These are phyloP conservation scores for Fusarium subglutinans DNA, from an alignment of 2,329 filamentous ascomycete genomes.

Conservation along the genomic window DNA sequence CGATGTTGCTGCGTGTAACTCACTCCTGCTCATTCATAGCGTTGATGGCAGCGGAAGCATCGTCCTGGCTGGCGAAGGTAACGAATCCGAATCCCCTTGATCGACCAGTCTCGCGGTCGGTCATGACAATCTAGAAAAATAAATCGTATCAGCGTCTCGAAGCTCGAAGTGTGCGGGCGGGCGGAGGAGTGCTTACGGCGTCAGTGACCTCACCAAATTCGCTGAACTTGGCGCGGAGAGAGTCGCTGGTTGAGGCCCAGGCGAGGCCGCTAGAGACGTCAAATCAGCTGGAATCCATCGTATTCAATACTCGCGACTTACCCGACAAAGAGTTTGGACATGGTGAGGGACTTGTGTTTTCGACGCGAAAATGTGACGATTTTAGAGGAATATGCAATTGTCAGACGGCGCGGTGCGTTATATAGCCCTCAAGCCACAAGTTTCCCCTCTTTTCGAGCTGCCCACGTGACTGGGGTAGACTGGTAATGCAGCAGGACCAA, in stretches of 20 bases:
- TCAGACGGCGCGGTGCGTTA: not conserved
- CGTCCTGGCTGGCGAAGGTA: not conserved
- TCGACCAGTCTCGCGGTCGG: not conserved
- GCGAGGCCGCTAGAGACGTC: not conserved
- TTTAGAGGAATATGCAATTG: not conserved
- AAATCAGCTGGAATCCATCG: not conserved
- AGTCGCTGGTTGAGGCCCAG: not conserved
- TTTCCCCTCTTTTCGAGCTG: not conserved
- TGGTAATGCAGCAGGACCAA: not conserved
- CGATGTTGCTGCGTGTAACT: not conserved
- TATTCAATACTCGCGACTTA: not conserved
- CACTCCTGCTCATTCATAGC: not conserved
- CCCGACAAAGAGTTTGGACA: slow-evolving; percentile 9
- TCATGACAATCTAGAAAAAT: not conserved
- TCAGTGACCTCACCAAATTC: slow-evolving; percentile 1
- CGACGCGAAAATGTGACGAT: not conserved
- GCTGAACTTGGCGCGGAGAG: not conserved
- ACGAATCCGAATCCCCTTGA: slow-evolving; percentile 6
- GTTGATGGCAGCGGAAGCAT: not conserved
- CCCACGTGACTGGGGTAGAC: slow-evolving; percentile 1
- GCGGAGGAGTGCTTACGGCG: not conserved
- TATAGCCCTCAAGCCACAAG: slow-evolving; percentile 4
- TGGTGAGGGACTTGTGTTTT: not conserved
- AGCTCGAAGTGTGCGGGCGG: not conserved
- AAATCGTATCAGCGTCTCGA: not conserved